phyloP scores from a whole-genome alignment of 129 eudicot species.

The Tagetes patula region DNA sequence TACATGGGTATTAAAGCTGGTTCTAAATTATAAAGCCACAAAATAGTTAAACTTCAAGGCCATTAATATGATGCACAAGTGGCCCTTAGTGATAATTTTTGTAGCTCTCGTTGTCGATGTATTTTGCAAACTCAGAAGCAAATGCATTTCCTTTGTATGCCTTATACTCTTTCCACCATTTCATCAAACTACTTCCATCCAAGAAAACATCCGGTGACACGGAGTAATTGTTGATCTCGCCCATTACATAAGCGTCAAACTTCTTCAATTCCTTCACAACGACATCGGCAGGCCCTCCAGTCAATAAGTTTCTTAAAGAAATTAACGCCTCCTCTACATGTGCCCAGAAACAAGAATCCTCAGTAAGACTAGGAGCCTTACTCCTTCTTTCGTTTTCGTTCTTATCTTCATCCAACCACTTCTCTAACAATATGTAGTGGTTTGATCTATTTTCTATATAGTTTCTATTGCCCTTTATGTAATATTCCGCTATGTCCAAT shows the following conservation, averaged over 20 bases:
- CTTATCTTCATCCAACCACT: slow-evolving; percentile 37
- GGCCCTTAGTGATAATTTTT: neutral
- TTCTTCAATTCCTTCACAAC: slow-evolving; percentile 26
- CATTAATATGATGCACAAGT: neutral
- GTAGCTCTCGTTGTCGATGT: slow-evolving; percentile 25
- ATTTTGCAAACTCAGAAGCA: slow-evolving; percentile 27
- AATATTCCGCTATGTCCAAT: slow-evolving; percentile 48
- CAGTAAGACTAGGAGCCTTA: slow-evolving; percentile 40
- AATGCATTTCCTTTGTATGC: slow-evolving; percentile 20
- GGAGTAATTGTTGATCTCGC: slow-evolving; percentile 12
- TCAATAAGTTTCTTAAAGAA: slow-evolving; percentile 3
- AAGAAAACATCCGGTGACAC: slow-evolving; percentile 47
- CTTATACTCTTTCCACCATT: slow-evolving; percentile 47
- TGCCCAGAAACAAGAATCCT: slow-evolving; percentile 69
- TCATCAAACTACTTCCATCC: slow-evolving; percentile 43
- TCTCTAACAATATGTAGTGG: slow-evolving; percentile 42
- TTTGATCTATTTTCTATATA: slow-evolving; percentile 33
- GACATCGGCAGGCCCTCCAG: slow-evolving; percentile 4
- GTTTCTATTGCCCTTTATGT: slow-evolving; percentile 32
- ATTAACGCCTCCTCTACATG: slow-evolving; percentile 54
- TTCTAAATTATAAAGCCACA: too few species aligned
- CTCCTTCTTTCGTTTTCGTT: slow-evolving; percentile 7
- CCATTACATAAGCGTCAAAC: slow-evolving; percentile 19
- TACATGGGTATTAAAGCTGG: too few species aligned
- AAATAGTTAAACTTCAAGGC: neutral